Base-by-base conservation (phyloP, 2,329 filamentous ascomycete species). In the Plenodomus biglobosus region DNA sequence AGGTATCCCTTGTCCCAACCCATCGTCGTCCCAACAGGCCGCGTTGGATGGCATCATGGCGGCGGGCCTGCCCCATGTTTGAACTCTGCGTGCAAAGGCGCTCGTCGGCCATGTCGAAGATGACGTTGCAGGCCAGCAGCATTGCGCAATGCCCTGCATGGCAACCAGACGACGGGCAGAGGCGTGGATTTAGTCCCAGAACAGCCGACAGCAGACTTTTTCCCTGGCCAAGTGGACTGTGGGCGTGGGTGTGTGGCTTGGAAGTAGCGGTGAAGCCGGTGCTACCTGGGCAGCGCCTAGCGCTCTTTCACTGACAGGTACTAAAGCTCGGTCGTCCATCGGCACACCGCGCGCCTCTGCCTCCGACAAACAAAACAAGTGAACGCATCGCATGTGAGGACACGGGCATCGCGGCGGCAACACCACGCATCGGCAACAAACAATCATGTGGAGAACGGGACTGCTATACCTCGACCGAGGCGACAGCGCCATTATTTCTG, bases 381-480 rank as follows among this genome's bases (percentile, higher is more conserved):
- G 6, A 32, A 32, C 27, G 27, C 27, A 32, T 32, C 41, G 50
- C 49, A 43, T 48, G 51, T 51, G 52, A 59, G 46, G 50, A 39
- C 49, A 38, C 50, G 46, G 47, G 47, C 49, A 46, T 46, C 44
- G 47, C 52, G 35, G 42, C 42, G 45, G 52, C 49, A 52, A 45
- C 42, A 46, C 46, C 48, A 40, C 52, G 48, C 55, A 50, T 46
- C 56, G 49, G 53, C 50, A 42, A 58, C 56, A 48, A 46, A 30
- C 54, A 42, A 51, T 45, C 51, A 59, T 59, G 57, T 59, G 57
- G 57, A 53, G 55, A 48, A 58, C 51, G 42, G 57, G 57, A 41
- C 57, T 59, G 21, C 46, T 55, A 30, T 58, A 59, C 57, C 55
- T 58, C 55, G 55, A 59, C 40, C 57, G 57, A 42, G 55, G 55